Conservation (phyloP, 805 yeast species). For the Kazachstania bromeliacearum region DNA sequence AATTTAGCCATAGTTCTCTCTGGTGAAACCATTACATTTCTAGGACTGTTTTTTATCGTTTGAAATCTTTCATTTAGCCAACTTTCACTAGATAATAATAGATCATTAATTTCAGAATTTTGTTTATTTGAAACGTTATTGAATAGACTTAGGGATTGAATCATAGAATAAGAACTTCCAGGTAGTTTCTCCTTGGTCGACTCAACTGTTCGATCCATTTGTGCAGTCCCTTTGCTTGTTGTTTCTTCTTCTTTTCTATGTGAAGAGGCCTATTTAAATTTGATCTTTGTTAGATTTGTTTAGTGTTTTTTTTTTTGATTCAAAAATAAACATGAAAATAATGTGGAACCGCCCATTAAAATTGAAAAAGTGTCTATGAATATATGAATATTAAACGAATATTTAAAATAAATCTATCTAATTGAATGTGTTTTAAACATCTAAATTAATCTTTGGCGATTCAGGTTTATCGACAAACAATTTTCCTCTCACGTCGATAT, state of each 20-base stretch:
- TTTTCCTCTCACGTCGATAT: conserved; percentile 12
- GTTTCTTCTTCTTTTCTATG: no score
- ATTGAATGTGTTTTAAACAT: neutral
- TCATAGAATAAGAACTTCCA: conserved; percentile 26
- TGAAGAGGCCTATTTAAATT: no score
- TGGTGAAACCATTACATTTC: conserved; percentile 8
- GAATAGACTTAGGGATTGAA: conserved; percentile 22
- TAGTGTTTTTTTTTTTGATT: neutral
- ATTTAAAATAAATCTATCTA: no score
- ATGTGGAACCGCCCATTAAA: no score
- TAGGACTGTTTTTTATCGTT: neutral
- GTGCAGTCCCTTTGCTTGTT: neutral
- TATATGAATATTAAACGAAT: no score
- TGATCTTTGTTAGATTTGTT: neutral
- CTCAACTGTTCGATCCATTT: conserved; percentile 26
- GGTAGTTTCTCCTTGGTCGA: conserved; percentile 25
- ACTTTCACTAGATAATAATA: neutral
- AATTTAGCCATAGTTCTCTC: conserved; percentile 9
- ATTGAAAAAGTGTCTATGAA: no score
- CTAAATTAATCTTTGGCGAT: conserved; percentile 12
- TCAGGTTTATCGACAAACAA: conserved; percentile 19
- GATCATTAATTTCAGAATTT: conserved; percentile 6
- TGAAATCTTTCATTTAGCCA: neutral
- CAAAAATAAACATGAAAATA: no score
- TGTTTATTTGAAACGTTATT: neutral